Conservation (phyloP, 176 grass and related monocot genomes). For the Elymus sibiricus region DNA sequence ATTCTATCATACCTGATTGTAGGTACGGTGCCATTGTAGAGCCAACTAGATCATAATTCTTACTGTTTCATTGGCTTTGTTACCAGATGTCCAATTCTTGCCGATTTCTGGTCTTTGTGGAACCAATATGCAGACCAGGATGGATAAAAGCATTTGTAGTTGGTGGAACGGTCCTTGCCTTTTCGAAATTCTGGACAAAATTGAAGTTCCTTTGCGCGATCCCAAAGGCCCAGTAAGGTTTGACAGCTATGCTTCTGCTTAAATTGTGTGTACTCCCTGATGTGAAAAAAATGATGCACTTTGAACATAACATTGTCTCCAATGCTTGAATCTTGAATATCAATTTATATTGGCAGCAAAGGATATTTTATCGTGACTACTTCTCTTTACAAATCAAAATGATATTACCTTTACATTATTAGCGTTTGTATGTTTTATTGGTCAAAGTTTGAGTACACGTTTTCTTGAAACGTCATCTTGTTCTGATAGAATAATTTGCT, state of each 20-base stretch:
- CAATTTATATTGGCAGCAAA: neutral
- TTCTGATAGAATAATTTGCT: neutral
- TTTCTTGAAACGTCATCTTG: neutral
- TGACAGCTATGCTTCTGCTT: conserved; percentile 5
- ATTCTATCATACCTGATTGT: neutral
- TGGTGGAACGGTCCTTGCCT: conserved; percentile 93
- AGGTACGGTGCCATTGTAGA: neutral
- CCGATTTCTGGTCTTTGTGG: conserved; percentile 90
- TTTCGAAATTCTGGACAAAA: conserved; percentile 78
- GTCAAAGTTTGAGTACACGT: neutral
- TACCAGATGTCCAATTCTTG: conserved; percentile 84
- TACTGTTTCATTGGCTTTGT: conserved; percentile 29
- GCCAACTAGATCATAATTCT: conserved; percentile 12
- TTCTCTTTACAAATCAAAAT: neutral
- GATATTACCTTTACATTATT: neutral
- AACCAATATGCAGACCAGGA: conserved; percentile 76
- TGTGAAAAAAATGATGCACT: neutral
- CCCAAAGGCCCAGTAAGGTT: conserved; percentile 91
- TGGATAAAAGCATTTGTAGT: conserved; percentile 75
- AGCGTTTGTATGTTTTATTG: neutral
- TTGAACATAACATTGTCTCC: neutral
- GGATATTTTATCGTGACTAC: neutral
- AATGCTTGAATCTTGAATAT: neutral
- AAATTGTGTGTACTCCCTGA: neutral
- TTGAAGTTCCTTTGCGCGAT: conserved; percentile 92